phyloP scores from a whole-genome alignment of 306 rosid genomes.

The Ammopiptanthus mongolicus region DNA sequence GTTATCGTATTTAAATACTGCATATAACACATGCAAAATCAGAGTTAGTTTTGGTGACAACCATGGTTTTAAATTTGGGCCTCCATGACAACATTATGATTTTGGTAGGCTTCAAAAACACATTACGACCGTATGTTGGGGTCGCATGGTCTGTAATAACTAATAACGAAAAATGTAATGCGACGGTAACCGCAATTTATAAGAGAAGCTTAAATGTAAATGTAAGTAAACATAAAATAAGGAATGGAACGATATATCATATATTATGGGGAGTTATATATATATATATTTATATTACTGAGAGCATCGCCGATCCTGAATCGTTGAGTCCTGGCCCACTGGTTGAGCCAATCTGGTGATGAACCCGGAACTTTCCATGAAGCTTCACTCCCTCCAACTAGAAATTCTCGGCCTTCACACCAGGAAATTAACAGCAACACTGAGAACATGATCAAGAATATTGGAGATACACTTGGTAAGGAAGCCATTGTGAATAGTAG shows the following conservation, averaged over 20 bases:
- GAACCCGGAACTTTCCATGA: slow-evolving; percentile 26
- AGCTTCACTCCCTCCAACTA: slow-evolving; percentile 24
- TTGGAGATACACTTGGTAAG: background rate
- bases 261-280: background rate
- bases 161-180: too few relatives aligned
- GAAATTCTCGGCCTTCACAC: slow-evolving; percentile 4
- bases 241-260: background rate
- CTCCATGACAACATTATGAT: too few relatives aligned
- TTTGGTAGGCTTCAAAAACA: too few relatives aligned
- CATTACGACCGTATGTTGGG: too few relatives aligned
- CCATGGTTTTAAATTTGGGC: too few relatives aligned
- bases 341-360: slow-evolving; percentile 4
- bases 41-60: background rate
- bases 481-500: slow-evolving; percentile 17
- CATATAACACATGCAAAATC: background rate
- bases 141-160: too few relatives aligned
- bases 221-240: background rate
- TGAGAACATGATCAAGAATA: background rate
- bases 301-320: slow-evolving; percentile 36
- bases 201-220: background rate
- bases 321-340: slow-evolving; percentile 24
- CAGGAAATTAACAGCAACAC: background rate
- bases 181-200: too few relatives aligned
- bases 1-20: slow-evolving; percentile 24
- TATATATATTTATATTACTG: background rate